phyloP scores from a whole-genome alignment of 2,329 filamentous ascomycete species.

The Helminthosporium solani region DNA sequence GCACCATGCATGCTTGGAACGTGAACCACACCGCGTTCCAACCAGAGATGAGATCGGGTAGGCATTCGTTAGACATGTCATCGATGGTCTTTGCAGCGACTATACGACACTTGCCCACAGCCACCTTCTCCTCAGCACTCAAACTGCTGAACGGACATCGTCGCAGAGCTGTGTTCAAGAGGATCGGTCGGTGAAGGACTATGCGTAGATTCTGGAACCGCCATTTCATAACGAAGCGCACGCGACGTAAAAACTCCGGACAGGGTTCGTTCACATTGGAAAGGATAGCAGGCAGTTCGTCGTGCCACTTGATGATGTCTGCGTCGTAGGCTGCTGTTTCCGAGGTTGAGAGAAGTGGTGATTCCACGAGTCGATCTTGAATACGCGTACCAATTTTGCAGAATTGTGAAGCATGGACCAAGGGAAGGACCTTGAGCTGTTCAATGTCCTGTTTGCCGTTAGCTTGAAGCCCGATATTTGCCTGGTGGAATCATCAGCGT shows the following conservation, averaged over 20 bases:
- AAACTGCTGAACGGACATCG: slow-evolving; percentile 53
- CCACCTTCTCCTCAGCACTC: slow-evolving; percentile 64
- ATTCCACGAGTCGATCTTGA: slow-evolving; percentile 71
- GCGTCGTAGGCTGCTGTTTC: slow-evolving; percentile 67
- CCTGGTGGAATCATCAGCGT: slow-evolving; percentile 2
- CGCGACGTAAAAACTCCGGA: slow-evolving; percentile 68
- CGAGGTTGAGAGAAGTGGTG: slow-evolving; percentile 64
- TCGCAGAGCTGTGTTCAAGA: slow-evolving; percentile 64
- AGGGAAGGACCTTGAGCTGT: slow-evolving; percentile 66
- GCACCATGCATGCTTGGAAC: slow-evolving; percentile 78
- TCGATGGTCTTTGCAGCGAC: slow-evolving; percentile 70
- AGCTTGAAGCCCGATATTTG: slow-evolving; percentile 25
- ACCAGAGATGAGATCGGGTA: slow-evolving; percentile 71
- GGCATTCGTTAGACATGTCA: slow-evolving; percentile 70
- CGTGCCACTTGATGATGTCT: slow-evolving; percentile 71
- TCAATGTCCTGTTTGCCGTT: slow-evolving; percentile 45
- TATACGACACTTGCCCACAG: slow-evolving; percentile 67
- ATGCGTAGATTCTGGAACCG: slow-evolving; percentile 76
- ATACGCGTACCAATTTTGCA: slow-evolving; percentile 77
- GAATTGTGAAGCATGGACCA: slow-evolving; percentile 76
- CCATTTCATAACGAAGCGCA: slow-evolving; percentile 78
- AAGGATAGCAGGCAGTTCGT: slow-evolving; percentile 60
- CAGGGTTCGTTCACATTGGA: slow-evolving; percentile 59
- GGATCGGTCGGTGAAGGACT: slow-evolving; percentile 70
- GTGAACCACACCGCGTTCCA: slow-evolving; percentile 84